phyloP scores from a whole-genome alignment of 163 green algal genomes.

The Chlorella variabilis region DNA sequence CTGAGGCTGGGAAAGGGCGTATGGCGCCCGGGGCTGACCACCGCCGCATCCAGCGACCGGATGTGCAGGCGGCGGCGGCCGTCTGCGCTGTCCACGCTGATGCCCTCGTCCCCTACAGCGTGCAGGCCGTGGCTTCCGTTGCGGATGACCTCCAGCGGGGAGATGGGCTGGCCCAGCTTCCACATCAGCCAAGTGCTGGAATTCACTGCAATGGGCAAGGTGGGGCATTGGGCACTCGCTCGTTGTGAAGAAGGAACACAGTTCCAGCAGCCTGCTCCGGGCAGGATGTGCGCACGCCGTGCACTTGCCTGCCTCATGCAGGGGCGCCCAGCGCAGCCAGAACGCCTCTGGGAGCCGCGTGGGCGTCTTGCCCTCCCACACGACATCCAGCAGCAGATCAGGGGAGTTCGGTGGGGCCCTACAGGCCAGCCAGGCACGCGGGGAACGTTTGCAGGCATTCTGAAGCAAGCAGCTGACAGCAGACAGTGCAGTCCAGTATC shows the following conservation, averaged over 20 bases:
- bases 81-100: slow-evolving; percentile 39
- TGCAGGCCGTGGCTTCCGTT: slow-evolving; percentile 72
- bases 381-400: slow-evolving; percentile 53
- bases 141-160: slow-evolving; percentile 55
- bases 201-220: slow-evolving; percentile 10
- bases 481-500: not conserved
- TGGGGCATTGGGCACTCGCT: not conserved
- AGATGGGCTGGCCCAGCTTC: slow-evolving; percentile 61
- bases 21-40: slow-evolving; percentile 61
- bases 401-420: not conserved
- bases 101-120: slow-evolving; percentile 59
- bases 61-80: slow-evolving; percentile 11
- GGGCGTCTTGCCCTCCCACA: slow-evolving; percentile 72
- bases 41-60: slow-evolving; percentile 53
- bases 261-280: no score
- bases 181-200: slow-evolving; percentile 55
- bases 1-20: slow-evolving; percentile 53
- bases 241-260: no score
- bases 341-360: slow-evolving; percentile 72
- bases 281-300: not conserved
- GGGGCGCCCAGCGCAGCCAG: slow-evolving; percentile 61
- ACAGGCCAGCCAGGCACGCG: not conserved
- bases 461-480: not conserved
- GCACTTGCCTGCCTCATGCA: not conserved
- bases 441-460: not conserved